Conservation (phyloP, 2,329 filamentous ascomycete species). For the Clarireedia sp. region DNA sequence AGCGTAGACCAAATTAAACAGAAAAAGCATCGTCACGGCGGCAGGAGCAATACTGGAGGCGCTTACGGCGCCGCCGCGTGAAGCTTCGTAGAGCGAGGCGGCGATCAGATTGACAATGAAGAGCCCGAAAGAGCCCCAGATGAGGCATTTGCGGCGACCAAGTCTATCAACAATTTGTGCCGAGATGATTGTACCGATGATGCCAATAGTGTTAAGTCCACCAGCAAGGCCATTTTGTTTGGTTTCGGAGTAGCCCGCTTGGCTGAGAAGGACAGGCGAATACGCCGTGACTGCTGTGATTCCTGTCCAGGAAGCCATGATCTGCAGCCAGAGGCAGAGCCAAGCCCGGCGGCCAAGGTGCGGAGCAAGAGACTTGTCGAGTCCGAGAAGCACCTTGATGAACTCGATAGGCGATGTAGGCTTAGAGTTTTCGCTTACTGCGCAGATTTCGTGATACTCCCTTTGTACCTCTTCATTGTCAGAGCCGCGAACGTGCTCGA, state of each 20-base stretch:
- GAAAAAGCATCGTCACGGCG: conserved; percentile 43
- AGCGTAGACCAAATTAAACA: conserved; percentile 44
- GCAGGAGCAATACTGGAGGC: conserved; percentile 37
- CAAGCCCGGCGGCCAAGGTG: conserved; percentile 35
- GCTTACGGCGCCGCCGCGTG: conserved; percentile 30
- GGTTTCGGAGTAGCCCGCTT: conserved; percentile 32
- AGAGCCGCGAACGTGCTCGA: conserved; percentile 11
- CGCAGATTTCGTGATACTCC: conserved; percentile 31
- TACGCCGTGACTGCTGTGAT: conserved; percentile 32
- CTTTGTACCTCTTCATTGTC: conserved; percentile 15
- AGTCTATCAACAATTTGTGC: conserved; percentile 54
- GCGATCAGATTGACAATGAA: conserved; percentile 44
- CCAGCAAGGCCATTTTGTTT: conserved; percentile 42
- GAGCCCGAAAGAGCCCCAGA: conserved; percentile 46
- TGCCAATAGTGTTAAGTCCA: conserved; percentile 43
- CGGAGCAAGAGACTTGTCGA: conserved; percentile 17
- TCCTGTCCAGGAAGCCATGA: conserved; percentile 38
- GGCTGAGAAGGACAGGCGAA: conserved; percentile 28
- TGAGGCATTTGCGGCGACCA: conserved; percentile 58
- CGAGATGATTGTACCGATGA: conserved; percentile 43
- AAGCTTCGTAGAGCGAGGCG: conserved; percentile 32
- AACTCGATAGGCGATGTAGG: conserved; percentile 33
- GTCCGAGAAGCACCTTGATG: conserved; percentile 32
- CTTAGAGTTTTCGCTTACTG: conserved; percentile 25
- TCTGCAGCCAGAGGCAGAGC: conserved; percentile 38